Conservation (phyloP, 1,284 basidiomycete genomes). For the Ganoderma boninense region DNA sequence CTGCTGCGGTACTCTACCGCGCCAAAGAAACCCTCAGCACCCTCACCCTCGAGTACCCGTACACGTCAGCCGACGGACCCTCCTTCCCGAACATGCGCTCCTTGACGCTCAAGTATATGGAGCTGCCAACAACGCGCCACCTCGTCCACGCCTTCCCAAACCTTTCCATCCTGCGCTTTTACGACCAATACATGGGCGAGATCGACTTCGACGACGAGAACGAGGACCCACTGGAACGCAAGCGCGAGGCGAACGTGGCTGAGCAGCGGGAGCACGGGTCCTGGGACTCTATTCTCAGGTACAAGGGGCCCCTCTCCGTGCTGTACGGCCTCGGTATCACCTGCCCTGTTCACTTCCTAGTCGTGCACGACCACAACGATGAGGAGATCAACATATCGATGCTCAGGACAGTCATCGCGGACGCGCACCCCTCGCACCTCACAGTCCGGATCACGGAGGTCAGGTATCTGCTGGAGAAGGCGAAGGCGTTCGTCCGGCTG, state of each 20-base stretch:
- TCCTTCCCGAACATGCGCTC: background rate
- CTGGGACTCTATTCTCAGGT: background rate
- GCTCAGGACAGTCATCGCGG: background rate
- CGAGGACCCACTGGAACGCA: background rate
- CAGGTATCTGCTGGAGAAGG: background rate
- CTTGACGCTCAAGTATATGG: background rate
- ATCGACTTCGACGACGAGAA: background rate
- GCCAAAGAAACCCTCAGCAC: background rate
- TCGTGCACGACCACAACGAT: background rate
- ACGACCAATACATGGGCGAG: background rate
- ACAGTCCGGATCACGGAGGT: background rate
- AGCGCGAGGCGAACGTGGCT: background rate
- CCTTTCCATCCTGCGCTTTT: background rate
- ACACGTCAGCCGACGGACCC: background rate
- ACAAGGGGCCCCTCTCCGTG: background rate
- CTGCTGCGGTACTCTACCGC: background rate
- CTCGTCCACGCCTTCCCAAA: slow-evolving; percentile 1
- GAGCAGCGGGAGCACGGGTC: background rate
- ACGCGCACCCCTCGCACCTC: background rate
- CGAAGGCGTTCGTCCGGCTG: background rate
- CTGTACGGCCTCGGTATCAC: background rate
- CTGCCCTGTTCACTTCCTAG: background rate
- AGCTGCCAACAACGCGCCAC: background rate
- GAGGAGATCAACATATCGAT: background rate
- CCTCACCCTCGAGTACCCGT: background rate